Percentiles rank a stretch among this genome's conserved stretches.
These are phyloP conservation scores for Apiotrichum veenhuisii DNA, from an alignment of 1,284 basidiomycete species.

Conservation along the genomic window DNA sequence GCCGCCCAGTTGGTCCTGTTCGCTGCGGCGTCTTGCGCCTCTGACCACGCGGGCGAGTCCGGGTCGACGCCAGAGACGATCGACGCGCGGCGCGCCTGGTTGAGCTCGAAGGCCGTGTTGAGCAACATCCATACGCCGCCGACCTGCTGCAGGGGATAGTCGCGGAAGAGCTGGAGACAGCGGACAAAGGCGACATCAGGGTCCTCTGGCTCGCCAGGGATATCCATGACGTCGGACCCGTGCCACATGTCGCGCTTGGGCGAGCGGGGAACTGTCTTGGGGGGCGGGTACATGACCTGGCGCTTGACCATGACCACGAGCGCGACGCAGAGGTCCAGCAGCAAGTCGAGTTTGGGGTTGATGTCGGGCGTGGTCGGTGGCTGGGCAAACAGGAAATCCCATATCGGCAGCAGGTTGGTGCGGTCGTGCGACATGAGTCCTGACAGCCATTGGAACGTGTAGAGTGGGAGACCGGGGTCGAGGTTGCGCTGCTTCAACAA, in stretches of 20 bases:
- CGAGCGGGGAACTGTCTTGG: neutral
- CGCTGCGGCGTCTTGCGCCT: conserved; percentile 7
- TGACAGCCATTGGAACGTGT: conserved; percentile 40
- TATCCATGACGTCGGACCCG: conserved; percentile 8
- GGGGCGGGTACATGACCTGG: conserved; percentile 13
- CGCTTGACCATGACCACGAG: conserved; percentile 39
- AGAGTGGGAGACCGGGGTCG: conserved; percentile 33
- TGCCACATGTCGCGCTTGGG: conserved; percentile 15
- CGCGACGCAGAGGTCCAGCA: conserved; percentile 40
- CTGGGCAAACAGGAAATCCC: conserved; percentile 46
- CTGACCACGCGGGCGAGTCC: conserved; percentile 19
- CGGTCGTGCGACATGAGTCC: conserved; percentile 32
- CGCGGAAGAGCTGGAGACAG: conserved; percentile 27
- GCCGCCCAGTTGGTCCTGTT: conserved; percentile 13
- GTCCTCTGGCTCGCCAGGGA: conserved; percentile 17
- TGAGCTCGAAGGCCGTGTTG: conserved; percentile 31
- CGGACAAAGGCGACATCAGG: conserved; percentile 28
- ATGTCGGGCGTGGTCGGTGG: conserved; percentile 21
- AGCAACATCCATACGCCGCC: conserved; percentile 30
- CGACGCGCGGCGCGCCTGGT: conserved; percentile 27
- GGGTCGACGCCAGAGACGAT: conserved; percentile 26
- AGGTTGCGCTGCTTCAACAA: conserved; percentile 32
- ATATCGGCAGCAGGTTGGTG: conserved; percentile 30
- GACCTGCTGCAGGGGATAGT: conserved; percentile 30
- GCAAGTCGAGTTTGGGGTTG: conserved; percentile 37